Conservation (phyloP, 805 yeast species). For the Candida tibetensis region DNA sequence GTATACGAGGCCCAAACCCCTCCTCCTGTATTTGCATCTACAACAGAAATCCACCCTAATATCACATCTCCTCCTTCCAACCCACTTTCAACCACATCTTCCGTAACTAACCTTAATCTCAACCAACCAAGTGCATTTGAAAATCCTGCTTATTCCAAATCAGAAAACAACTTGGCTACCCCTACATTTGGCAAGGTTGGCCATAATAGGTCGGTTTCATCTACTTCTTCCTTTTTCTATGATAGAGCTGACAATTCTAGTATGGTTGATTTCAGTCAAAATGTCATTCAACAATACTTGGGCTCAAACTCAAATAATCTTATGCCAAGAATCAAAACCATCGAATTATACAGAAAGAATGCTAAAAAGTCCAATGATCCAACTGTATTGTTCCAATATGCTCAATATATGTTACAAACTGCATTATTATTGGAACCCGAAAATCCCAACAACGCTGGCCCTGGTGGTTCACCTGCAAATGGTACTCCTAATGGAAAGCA, state of each 20-base stretch:
- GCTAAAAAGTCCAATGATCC: constrained; percentile 87
- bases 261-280: constrained; percentile 52
- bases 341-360: constrained; percentile 82
- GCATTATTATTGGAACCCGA: constrained; percentile 59
- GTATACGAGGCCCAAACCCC: constrained; percentile 22
- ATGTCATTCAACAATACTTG: constrained; percentile 48
- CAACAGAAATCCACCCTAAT: constrained; percentile 5
- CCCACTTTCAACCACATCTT: constrained; percentile 32
- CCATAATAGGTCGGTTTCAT: constrained; percentile 36
- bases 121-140: constrained; percentile 5
- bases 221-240: constrained; percentile 36
- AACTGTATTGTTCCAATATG: constrained; percentile 81
- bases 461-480: constrained; percentile 1
- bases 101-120: constrained; percentile 34
- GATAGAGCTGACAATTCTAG: constrained; percentile 32
- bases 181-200: constrained; percentile 13
- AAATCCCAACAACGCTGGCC: neutral
- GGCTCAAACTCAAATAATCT: constrained; percentile 51
- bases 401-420: constrained; percentile 84
- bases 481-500: constrained; percentile 15
- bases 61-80: constrained; percentile 26
- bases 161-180: constrained; percentile 27
- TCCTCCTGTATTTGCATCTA: constrained; percentile 25
- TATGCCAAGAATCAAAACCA: constrained; percentile 75
- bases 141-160: constrained; percentile 15